A percentile compares a stretch with the other conserved stretches of the same genome.
phyloP scores from a whole-genome alignment of 345 rosid genomes.

The Murraya koenigii region DNA sequence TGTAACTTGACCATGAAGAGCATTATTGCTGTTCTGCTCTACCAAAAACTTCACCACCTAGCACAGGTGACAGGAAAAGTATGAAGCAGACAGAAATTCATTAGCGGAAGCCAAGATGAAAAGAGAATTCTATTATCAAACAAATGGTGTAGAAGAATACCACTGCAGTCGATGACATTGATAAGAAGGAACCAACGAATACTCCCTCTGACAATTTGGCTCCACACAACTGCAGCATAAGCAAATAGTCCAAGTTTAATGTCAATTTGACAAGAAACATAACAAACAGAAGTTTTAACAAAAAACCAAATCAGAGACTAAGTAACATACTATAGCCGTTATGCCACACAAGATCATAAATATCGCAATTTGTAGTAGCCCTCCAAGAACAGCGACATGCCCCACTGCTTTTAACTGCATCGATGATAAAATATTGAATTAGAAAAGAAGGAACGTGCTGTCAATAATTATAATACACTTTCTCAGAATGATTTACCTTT shows the following conservation, averaged over 20 bases:
- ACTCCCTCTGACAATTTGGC: conserved; percentile 95
- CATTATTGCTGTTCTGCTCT: conserved; percentile 66
- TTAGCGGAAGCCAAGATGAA: conserved; percentile 6
- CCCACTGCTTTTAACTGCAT: conserved; percentile 95
- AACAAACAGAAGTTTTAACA: not conserved
- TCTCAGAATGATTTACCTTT: conserved; percentile 49
- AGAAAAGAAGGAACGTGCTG: conserved; percentile 5
- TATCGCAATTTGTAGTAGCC: conserved; percentile 78
- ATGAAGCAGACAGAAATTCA: conserved; percentile 10
- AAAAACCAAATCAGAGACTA: conserved; percentile 8
- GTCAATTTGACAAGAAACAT: conserved; percentile 11
- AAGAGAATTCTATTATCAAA: conserved; percentile 5
- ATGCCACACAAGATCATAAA: conserved; percentile 79
- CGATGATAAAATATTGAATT: conserved; percentile 21
- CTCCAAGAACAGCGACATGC: conserved; percentile 93
- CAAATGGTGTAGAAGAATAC: conserved; percentile 42
- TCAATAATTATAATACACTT: conserved; percentile 1
- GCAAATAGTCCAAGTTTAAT: conserved; percentile 19
- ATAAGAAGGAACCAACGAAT: conserved; percentile 90
- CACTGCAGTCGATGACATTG: conserved; percentile 98
- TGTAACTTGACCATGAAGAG: conserved; percentile 96
- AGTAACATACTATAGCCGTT: conserved; percentile 60
- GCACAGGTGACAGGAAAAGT: conserved; percentile 16
- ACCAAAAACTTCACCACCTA: conserved; percentile 95
- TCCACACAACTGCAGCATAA: conserved; percentile 77